These are phyloP conservation scores for Voacanga thouarsii DNA, from an alignment of 257 asterid genomes.

Conservation along the genomic window DNA sequence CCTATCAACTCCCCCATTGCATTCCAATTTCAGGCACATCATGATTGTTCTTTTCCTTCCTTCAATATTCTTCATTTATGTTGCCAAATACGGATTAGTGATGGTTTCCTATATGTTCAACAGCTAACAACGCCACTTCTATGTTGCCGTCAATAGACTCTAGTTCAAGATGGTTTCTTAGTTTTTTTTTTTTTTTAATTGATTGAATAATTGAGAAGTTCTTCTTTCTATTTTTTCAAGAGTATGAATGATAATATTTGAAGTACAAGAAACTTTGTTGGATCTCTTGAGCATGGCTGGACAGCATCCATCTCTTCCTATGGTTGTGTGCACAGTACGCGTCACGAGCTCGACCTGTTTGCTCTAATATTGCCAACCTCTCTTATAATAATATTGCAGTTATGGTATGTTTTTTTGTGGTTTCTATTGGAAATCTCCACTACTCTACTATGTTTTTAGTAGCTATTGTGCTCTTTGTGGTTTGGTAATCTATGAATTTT, in stretches of 20 bases:
- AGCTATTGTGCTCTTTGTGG: no score
- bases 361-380: constrained; percentile 53
- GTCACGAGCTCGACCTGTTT: constrained; percentile 86
- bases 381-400: constrained; percentile 52
- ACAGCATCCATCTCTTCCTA: constrained; percentile 66
- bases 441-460: neutral
- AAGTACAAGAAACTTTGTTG: constrained; percentile 59
- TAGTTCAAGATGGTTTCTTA: constrained; percentile 77
- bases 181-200: neutral
- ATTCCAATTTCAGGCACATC: constrained; percentile 41
- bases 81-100: neutral
- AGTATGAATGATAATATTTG: neutral
- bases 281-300: constrained; percentile 81
- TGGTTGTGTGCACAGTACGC: constrained; percentile 80
- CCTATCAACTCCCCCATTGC: constrained; percentile 57
- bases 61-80: neutral
- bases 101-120: constrained; percentile 7
- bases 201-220: constrained; percentile 4
- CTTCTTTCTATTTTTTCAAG: neutral
- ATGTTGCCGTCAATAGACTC: constrained; percentile 84
- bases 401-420: constrained; percentile 30
- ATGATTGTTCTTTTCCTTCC: neutral
- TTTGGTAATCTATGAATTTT: neutral
- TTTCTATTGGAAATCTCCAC: neutral
- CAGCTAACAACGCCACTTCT: constrained; percentile 89